Percentiles rank a stretch among this genome's conserved stretches.
Evolutionary conservation across 805 yeast species (phyloP).

Genomic region (Danielozyma ontarioensis): DNA sequence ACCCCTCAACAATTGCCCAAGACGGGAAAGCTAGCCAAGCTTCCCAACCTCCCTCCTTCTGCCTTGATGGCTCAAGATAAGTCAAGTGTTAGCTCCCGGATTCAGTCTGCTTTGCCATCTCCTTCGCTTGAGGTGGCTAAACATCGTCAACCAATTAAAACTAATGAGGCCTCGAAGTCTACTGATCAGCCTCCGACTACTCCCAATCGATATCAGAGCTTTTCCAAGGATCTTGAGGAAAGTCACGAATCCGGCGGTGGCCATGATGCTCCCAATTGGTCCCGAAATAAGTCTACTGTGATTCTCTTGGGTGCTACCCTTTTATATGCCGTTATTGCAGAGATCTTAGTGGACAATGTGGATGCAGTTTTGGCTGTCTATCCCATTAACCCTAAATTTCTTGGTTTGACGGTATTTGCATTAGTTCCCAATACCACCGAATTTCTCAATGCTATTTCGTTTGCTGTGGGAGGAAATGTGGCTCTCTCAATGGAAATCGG

Average conservation of each 20-base stretch:
- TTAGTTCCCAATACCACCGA: constrained; percentile 96
- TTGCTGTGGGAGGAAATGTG: constrained; percentile 93
- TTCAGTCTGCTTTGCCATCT: constrained; percentile 10
- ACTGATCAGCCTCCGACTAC: neutral
- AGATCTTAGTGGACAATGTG: constrained; percentile 86
- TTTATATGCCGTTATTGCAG: constrained; percentile 89
- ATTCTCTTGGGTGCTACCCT: constrained; percentile 81
- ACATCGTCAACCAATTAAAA: constrained; percentile 9
- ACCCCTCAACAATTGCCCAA: constrained; percentile 8
- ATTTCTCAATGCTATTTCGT: constrained; percentile 92
- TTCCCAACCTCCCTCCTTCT: constrained; percentile 10
- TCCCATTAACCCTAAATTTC: constrained; percentile 85
- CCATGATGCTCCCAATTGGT: constrained; percentile 98
- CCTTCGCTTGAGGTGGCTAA: constrained; percentile 14
- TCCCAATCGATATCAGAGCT: constrained; percentile 44
- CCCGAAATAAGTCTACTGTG: constrained; percentile 73
- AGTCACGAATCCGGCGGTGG: constrained; percentile 49
- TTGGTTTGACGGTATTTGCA: constrained; percentile 93
- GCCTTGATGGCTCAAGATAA: constrained; percentile 2
- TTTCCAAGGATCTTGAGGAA: constrained; percentile 8
- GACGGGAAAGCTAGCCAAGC: constrained; percentile 6
- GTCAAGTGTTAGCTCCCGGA: constrained; percentile 1
- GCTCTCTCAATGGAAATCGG: constrained; percentile 98
- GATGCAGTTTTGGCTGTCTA: constrained; percentile 75
- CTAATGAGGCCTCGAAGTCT: neutral